phyloP scores from a whole-genome alignment of 495 filamentous ascomycete genomes.

The Cercophora newfieldiana region DNA sequence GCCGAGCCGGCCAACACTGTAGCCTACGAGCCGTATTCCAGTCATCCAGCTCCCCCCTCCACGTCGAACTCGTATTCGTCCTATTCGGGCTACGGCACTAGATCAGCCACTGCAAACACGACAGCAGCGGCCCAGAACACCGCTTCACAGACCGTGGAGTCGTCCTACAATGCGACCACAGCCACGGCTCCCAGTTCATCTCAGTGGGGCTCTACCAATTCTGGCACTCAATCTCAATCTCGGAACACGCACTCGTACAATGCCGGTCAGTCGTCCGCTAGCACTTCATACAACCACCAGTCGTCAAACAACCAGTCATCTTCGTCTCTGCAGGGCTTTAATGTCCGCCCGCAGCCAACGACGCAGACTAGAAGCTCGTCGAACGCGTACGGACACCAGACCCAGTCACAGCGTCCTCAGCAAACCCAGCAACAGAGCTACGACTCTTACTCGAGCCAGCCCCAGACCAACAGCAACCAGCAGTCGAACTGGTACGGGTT shows the following conservation, averaged over 20 bases:
- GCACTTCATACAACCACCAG: slow-evolving; percentile 16
- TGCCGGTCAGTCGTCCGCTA: slow-evolving; percentile 15
- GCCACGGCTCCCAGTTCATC: slow-evolving; percentile 18
- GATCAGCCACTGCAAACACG: slow-evolving; percentile 17
- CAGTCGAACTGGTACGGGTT: slow-evolving; percentile 28
- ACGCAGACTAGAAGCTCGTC: slow-evolving; percentile 24
- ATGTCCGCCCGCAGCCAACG: slow-evolving; percentile 27
- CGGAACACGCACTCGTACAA: slow-evolving; percentile 27
- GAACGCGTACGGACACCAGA: slow-evolving; percentile 25
- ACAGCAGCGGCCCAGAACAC: slow-evolving; percentile 16
- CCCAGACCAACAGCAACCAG: slow-evolving; percentile 8
- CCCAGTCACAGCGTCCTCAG: slow-evolving; percentile 20
- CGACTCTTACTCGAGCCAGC: not conserved
- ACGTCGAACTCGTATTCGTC: slow-evolving; percentile 25
- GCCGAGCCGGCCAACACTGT: slow-evolving; percentile 24
- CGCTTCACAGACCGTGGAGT: slow-evolving; percentile 24
- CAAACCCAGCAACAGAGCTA: slow-evolving; percentile 21
- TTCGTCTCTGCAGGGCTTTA: slow-evolving; percentile 28
- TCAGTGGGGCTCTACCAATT: slow-evolving; percentile 28
- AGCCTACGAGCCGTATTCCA: slow-evolving; percentile 30
- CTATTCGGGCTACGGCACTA: slow-evolving; percentile 22
- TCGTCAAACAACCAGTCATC: slow-evolving; percentile 23
- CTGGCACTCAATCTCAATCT: slow-evolving; percentile 24
- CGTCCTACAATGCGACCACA: slow-evolving; percentile 26
- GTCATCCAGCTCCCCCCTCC: slow-evolving; percentile 12